phyloP scores from a whole-genome alignment of 495 filamentous ascomycete genomes.

The Aspergillus mulundensis region DNA sequence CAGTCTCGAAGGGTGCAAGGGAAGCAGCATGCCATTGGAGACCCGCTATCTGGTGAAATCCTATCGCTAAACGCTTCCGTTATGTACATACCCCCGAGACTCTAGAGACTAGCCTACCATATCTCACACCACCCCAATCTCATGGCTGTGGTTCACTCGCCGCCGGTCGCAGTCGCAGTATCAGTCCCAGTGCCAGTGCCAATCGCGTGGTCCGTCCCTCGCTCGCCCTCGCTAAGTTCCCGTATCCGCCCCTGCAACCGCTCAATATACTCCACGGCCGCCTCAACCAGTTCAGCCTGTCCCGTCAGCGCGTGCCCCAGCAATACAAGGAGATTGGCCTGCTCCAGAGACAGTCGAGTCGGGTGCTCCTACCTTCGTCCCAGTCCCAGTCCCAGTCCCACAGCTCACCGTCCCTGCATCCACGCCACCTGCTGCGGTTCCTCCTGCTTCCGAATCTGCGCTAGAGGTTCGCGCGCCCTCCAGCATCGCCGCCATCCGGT shows the following conservation, averaged over 20 bases:
- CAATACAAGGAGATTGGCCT: neutral
- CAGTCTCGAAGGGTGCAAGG: neutral
- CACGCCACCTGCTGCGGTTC: neutral
- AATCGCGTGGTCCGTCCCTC: neutral
- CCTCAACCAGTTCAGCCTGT: slow-evolving; percentile 15
- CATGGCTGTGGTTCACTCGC: too few relatives aligned
- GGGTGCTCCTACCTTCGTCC: slow-evolving; percentile 10
- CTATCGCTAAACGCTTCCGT: neutral
- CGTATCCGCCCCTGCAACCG: slow-evolving; percentile 11
- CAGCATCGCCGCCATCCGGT: slow-evolving; percentile 16
- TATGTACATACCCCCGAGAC: neutral
- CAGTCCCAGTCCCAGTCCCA: neutral
- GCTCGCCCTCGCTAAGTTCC: neutral
- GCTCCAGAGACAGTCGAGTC: neutral
- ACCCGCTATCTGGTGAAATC: neutral
- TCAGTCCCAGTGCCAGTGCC: too few relatives aligned
- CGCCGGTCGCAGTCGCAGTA: too few relatives aligned
- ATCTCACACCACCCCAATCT: too few relatives aligned
- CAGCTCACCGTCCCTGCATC: slow-evolving; percentile 6
- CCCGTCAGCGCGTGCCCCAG: neutral
- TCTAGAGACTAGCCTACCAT: too few relatives aligned
- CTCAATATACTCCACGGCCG: slow-evolving; percentile 18
- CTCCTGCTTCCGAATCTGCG: neutral
- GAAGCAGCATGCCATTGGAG: neutral
- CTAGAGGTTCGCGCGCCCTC: neutral